Base-by-base conservation (phyloP, 2,329 filamentous ascomycete genomes). In the Penicillium sp. region DNA sequence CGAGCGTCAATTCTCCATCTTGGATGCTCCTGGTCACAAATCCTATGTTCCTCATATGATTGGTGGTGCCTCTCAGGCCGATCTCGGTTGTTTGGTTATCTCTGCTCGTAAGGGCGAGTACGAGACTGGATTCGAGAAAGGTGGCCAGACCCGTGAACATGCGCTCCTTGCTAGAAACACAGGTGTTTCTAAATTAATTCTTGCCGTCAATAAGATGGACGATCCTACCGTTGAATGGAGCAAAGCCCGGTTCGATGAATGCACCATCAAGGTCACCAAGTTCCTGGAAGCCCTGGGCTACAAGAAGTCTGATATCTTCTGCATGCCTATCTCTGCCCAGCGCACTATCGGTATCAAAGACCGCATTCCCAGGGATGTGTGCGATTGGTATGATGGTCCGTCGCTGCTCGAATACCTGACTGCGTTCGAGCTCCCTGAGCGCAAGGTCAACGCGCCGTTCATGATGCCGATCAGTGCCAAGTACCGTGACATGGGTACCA, bases 41-140 rank as follows among this genome's bases (percentile, higher is more conserved):
- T 97, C 90, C 2, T 99, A 94, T 66, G 94, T 99, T 19, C 93
- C 94, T 47, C 94, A 89, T 82, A 99, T 99, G 94, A 96, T 99
- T 71, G 92, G 93, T 67, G 92, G 92, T 73, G 92, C 92, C 33
- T 92, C 91, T 13, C 92, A 96, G 77, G 92, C 92, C 48, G 92
- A 96, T 75, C 87, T 99, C 33, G 94, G 94, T 73, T 91, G 97
- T 67, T 83, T 99, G 46, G 94, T 99, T 72, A 97, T 97, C 70
- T 95, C 90, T 50, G 92, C 94, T 41, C 89, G 94, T 71, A 97
- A 97, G 82, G 94, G 94, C 72, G 94, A 99, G 79, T 99, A 97
- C 76, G 94, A 99, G 79, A 97, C 94, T 34, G 94, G 94, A 49
- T 99, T 99, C 74, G 94, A 99, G 69, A 90, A 89, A 81, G 94